Evolutionary conservation across 495 filamentous ascomycete genomes (phyloP), one percentile per base, ranked within the genome.

Genomic region (Schizothecium vesticola): DNA sequence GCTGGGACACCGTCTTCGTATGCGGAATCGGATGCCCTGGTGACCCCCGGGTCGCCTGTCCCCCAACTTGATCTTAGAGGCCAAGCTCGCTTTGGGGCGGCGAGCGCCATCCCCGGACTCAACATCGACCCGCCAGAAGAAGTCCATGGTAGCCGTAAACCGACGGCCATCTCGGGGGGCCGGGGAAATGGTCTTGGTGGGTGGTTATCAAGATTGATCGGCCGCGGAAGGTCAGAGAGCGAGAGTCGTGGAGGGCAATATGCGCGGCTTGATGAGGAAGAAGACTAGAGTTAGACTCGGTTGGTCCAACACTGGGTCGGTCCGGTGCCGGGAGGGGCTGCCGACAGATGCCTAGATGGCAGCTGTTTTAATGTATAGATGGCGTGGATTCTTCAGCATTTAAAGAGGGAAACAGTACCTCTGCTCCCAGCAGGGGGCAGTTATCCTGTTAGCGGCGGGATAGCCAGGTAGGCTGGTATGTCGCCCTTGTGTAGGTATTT

Each of bases 31-130:
- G 91, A 89, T 19, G 92, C 91, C 23, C 81, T 96, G 13, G 86
- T 94, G 74, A 84, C 86, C 55, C 82, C 85, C 24, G 81, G 82
- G 28, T 96, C 94, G 11, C 93, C 93, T 25, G 87, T 93, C 1
- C 89, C 91, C 16, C 91, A 88, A 0, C 86, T 95, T 63, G 90
- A 94, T 75, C 86, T 93, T 64, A 87, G 89, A 62, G 77, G 76
- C 67, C 72, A 75, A 19, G 72, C 62, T n/a, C 19, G 63, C 8
- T 76, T 81, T 26, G 75, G 74, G 8, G 68, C 78, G 6, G 74
- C 75, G 8, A 71, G 70, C 19, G 77, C 77, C 0, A 77, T 80
- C 16, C 80, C 81, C 1, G 73, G 78, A 3, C 71, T 83, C 59
- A 67, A 75, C 23, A 74, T 83, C 21, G 79, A 83, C 7, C 79